These are phyloP conservation scores for Beauveria australis DNA, from an alignment of 2,329 filamentous ascomycete species.

Conservation along the genomic window DNA sequence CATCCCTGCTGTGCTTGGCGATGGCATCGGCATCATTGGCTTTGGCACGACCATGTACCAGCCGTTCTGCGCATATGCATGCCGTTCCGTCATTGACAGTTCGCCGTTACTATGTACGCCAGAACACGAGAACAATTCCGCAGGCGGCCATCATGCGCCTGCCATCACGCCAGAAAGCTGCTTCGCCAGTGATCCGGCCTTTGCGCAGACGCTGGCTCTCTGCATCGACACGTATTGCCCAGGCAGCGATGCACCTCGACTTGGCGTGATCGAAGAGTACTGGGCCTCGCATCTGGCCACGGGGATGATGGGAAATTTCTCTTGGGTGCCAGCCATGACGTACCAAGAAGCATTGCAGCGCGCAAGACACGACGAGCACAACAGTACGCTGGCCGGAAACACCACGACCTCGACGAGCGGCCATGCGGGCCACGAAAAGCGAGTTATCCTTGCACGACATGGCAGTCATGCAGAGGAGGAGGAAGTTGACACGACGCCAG, in stretches of 20 bases:
- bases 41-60: slow-evolving; percentile 28
- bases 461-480: slow-evolving; percentile 2
- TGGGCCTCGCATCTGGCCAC: slow-evolving; percentile 23
- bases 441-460: slow-evolving; percentile 12
- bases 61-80: slow-evolving; percentile 28
- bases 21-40: slow-evolving; percentile 25
- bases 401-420: neutral
- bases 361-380: slow-evolving; percentile 17
- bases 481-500: slow-evolving; percentile 7
- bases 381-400: neutral
- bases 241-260: slow-evolving; percentile 14
- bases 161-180: slow-evolving; percentile 20
- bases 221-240: slow-evolving; percentile 27
- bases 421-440: neutral
- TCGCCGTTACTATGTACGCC: slow-evolving; percentile 25
- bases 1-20: slow-evolving; percentile 3
- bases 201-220: slow-evolving; percentile 25
- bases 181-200: slow-evolving; percentile 21
- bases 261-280: slow-evolving; percentile 18
- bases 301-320: slow-evolving; percentile 17
- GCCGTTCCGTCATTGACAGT: slow-evolving; percentile 21
- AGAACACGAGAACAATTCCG: slow-evolving; percentile 12
- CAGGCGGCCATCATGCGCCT: slow-evolving; percentile 19
- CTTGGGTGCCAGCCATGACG: slow-evolving; percentile 19
- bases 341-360: slow-evolving; percentile 20